Evolutionary conservation across 768 basidiomycete genomes (phyloP).

Genomic region (Leccinum subgranulosum): DNA sequence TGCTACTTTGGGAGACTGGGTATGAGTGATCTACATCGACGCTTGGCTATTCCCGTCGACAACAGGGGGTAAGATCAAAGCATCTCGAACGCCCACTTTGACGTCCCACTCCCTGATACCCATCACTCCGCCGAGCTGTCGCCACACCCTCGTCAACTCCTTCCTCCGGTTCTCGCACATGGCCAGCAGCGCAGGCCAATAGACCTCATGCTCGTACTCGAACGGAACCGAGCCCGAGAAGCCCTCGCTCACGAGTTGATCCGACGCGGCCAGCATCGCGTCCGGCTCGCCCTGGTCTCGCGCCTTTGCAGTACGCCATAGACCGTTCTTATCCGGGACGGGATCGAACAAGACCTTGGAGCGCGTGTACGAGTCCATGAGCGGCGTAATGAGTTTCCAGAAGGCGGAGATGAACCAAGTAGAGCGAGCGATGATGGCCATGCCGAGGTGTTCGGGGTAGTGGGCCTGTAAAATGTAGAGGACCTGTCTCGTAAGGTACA

Average conservation of each 20-base stretch:
- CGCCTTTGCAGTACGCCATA: slow-evolving; percentile 24
- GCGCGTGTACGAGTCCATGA: slow-evolving; percentile 80
- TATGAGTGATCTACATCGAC: background rate
- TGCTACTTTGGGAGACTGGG: background rate
- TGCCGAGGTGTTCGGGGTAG: background rate
- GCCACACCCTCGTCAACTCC: slow-evolving; percentile 61
- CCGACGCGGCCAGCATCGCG: slow-evolving; percentile 52
- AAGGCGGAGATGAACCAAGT: slow-evolving; percentile 74
- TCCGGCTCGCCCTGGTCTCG: slow-evolving; percentile 16
- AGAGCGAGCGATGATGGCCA: slow-evolving; percentile 68
- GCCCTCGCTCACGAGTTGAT: slow-evolving; percentile 65
- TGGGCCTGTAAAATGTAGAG: slow-evolving; percentile 49
- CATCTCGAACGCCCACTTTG: slow-evolving; percentile 39
- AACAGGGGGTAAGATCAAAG: background rate
- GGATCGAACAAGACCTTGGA: slow-evolving; percentile 76
- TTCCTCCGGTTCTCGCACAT: slow-evolving; percentile 51
- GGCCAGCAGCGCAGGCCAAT: slow-evolving; percentile 65
- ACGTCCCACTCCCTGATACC: slow-evolving; percentile 81
- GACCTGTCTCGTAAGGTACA: slow-evolving; percentile 37
- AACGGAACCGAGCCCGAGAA: slow-evolving; percentile 74
- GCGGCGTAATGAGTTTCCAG: slow-evolving; percentile 73
- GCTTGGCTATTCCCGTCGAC: background rate
- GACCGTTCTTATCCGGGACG: slow-evolving; percentile 21
- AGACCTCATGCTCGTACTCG: slow-evolving; percentile 68
- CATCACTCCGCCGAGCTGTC: slow-evolving; percentile 58